These are phyloP conservation scores for Talaromyces sp. DNA, from an alignment of 2,329 filamentous ascomycete species.

Conservation along the genomic window DNA sequence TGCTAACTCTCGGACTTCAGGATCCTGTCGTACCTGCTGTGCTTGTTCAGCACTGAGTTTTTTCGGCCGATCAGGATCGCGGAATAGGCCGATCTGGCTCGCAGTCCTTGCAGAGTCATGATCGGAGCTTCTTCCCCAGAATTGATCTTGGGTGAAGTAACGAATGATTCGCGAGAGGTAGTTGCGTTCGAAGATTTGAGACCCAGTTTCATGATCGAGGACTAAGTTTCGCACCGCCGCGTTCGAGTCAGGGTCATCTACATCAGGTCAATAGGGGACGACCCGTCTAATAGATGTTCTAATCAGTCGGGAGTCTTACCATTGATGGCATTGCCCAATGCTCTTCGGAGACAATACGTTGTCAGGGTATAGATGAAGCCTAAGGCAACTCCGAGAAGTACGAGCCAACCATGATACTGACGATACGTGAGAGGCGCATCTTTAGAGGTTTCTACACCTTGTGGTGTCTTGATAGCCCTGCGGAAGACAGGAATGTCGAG, in stretches of 20 bases:
- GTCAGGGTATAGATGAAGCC: constrained; percentile 1
- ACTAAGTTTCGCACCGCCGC: neutral
- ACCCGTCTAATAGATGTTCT: neutral
- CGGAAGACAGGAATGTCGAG: constrained; percentile 4
- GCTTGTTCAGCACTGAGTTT: neutral
- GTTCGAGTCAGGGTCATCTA: constrained; percentile 1
- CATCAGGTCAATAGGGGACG: neutral
- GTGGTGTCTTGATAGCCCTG: neutral
- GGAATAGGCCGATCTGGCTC: neutral
- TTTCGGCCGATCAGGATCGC: neutral
- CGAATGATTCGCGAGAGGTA: neutral
- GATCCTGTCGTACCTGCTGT: neutral
- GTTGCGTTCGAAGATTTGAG: constrained; percentile 1
- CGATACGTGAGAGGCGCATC: neutral
- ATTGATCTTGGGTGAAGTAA: constrained; percentile 2
- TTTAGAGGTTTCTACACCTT: neutral
- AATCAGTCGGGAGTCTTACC: neutral
- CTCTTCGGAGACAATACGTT: neutral
- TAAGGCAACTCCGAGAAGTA: neutral
- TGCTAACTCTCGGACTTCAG: neutral
- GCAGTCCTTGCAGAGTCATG: neutral
- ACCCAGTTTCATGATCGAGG: neutral
- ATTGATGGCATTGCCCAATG: constrained; percentile 6
- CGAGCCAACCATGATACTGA: constrained; percentile 1
- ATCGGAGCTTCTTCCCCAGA: neutral